These are phyloP conservation scores for Phaeosphaeriaceae sp. DNA, from an alignment of 2,329 filamentous ascomycete species.

Conservation along the genomic window DNA sequence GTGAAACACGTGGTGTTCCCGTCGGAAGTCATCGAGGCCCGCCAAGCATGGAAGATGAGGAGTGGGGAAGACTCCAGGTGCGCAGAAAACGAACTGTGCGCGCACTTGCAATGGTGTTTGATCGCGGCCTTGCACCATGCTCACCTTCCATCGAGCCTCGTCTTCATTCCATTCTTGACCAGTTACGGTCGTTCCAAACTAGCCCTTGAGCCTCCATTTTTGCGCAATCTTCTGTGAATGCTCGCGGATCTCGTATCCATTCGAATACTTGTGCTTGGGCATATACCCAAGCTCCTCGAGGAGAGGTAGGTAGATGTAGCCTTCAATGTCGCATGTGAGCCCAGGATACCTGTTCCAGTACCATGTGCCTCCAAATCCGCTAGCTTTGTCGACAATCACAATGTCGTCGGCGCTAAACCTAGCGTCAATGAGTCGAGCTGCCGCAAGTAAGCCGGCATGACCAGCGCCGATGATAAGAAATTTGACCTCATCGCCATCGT, in stretches of 20 bases:
- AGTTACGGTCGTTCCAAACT: conserved; percentile 48
- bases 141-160: background rate
- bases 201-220: conserved; percentile 21
- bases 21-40: conserved; percentile 21
- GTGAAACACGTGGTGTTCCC: conserved; percentile 34
- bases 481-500: background rate
- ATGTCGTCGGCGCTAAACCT: conserved; percentile 43
- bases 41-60: conserved; percentile 43
- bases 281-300: conserved; percentile 65
- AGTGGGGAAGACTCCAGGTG: conserved; percentile 52
- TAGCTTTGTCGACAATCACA: conserved; percentile 50
- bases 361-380: conserved; percentile 55
- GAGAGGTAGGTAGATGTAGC: conserved; percentile 63
- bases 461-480: conserved; percentile 47
- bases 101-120: background rate
- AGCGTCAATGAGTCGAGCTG: conserved; percentile 43
- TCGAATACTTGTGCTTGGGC: conserved; percentile 56
- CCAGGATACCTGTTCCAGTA: conserved; percentile 58
- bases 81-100: conserved; percentile 46
- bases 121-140: conserved; percentile 20
- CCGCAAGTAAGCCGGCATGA: conserved; percentile 47
- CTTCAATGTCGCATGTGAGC: conserved; percentile 63
- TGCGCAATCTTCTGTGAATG: conserved; percentile 43
- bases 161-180: background rate
- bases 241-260: conserved; percentile 53